Evolutionary conservation across 2,329 filamentous ascomycete species (phyloP).

Genomic region (Aspergillus oerlinghausenensis): DNA sequence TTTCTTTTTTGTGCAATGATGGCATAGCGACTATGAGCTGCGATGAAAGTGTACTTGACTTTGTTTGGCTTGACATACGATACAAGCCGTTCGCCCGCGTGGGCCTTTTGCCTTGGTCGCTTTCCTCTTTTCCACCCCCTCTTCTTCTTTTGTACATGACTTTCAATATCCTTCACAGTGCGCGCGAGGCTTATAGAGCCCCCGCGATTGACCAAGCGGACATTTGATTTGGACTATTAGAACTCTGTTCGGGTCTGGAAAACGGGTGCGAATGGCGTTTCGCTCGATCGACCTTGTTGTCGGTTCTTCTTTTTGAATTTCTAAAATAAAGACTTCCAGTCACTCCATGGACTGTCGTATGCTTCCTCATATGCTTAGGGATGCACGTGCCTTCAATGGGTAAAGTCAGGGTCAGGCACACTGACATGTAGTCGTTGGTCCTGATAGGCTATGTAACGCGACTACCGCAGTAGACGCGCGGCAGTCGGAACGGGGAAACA

Average conservation of each 20-base stretch:
- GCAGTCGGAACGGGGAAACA: constrained; percentile 25
- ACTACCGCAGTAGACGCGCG: constrained; percentile 11
- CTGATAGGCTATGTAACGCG: constrained; percentile 5
- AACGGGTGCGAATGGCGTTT: constrained; percentile 42
- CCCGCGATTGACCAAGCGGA: constrained; percentile 26
- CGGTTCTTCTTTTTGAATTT: constrained; percentile 28
- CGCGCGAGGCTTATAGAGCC: constrained; percentile 20
- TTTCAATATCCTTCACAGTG: constrained; percentile 34
- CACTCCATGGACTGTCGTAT: not conserved
- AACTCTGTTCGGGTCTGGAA: constrained; percentile 42
- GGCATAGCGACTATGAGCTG: constrained; percentile 37
- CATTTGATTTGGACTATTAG: constrained; percentile 37
- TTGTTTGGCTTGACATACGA: constrained; percentile 22
- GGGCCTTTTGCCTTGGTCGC: constrained; percentile 13
- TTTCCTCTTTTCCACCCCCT: constrained; percentile 16
- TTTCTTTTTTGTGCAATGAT: constrained; percentile 26
- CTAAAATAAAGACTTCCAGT: constrained; percentile 21
- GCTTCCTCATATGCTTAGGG: not conserved
- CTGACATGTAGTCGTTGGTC: not conserved
- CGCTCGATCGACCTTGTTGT: constrained; percentile 27
- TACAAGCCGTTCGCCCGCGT: constrained; percentile 17
- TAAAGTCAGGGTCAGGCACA: not conserved
- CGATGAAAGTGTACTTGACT: constrained; percentile 30
- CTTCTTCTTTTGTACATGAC: constrained; percentile 40
- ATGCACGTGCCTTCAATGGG: constrained; percentile 1